phyloP scores from a whole-genome alignment of 768 basidiomycete genomes.

The Leccinum subgranulosum region DNA sequence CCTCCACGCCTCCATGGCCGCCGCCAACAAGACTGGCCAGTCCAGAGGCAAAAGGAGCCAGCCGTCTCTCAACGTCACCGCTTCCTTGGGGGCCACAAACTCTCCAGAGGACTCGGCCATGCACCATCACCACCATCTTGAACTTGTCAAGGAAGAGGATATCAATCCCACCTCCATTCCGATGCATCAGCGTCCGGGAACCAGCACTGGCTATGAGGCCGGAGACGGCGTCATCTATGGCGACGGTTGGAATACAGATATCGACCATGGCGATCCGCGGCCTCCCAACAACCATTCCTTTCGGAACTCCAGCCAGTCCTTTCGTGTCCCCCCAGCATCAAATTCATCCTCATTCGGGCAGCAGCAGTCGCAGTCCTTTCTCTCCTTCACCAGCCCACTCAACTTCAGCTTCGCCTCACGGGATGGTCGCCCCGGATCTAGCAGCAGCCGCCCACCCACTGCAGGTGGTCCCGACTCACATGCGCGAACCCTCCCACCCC shows the following conservation, averaged over 20 bases:
- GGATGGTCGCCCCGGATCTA: conserved; percentile 45
- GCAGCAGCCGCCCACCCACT: conserved; percentile 52
- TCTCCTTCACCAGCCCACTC: conserved; percentile 50
- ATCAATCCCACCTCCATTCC: conserved; percentile 23
- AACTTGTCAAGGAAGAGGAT: conserved; percentile 44
- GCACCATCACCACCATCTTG: conserved; percentile 17
- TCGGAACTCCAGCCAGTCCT: conserved; percentile 80
- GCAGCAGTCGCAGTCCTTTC: conserved; percentile 68
- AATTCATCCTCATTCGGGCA: conserved; percentile 38
- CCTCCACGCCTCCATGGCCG: conserved; percentile 79
- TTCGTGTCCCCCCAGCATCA: conserved; percentile 59
- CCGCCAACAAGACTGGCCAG: conserved; percentile 40
- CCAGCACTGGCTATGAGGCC: conserved; percentile 70
- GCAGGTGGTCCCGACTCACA: conserved; percentile 43
- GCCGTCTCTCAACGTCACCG: conserved; percentile 12
- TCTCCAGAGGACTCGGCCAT: conserved; percentile 13
- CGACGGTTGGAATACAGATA: conserved; percentile 37
- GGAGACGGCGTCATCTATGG: conserved; percentile 29
- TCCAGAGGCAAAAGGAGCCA: conserved; percentile 39
- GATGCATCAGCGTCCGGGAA: conserved; percentile 60
- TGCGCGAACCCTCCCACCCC: conserved; percentile 63
- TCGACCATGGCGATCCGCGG: conserved; percentile 37
- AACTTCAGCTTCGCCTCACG: conserved; percentile 41
- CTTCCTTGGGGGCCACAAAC: not conserved
- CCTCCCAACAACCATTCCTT: conserved; percentile 59